Evolutionary conservation across 345 rosid species (phyloP).

Genomic region (Eucalyptus coolabah): DNA sequence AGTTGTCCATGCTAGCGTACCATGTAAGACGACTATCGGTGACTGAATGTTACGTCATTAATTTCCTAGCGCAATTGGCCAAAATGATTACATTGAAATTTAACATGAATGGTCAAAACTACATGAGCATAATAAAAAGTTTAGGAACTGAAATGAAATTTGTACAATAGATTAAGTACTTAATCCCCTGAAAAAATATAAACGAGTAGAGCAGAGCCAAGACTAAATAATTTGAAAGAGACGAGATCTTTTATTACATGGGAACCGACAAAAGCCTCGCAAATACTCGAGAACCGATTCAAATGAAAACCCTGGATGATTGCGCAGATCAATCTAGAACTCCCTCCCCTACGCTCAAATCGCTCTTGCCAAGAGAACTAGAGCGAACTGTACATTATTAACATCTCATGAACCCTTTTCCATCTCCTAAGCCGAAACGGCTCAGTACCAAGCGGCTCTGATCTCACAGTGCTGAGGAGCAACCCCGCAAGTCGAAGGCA

Average conservation of each 20-base stretch:
- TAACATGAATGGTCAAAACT: fast-evolving
- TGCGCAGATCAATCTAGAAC: not conserved
- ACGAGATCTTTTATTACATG: not conserved
- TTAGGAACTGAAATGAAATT: not conserved
- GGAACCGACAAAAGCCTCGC: not conserved
- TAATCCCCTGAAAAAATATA: not conserved
- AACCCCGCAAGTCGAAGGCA: not conserved
- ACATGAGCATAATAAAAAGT: not conserved
- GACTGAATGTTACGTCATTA: fast-evolving
- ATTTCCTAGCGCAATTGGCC: fast-evolving
- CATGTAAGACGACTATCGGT: fast-evolving
- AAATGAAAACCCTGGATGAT: not conserved
- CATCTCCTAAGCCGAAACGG: not conserved
- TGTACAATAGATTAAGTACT: too few species aligned
- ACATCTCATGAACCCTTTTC: not conserved
- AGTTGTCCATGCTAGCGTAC: too few species aligned
- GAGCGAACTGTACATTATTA: not conserved
- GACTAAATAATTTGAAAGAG: not conserved
- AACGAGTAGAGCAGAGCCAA: not conserved
- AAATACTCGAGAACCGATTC: not conserved
- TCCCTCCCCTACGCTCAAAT: not conserved
- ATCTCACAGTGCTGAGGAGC: not conserved
- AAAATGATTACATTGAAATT: not conserved
- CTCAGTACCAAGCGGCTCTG: not conserved
- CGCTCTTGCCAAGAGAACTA: not conserved